Base-by-base conservation (phyloP, 176 grass and related monocot species). In the Cymbopogon citratus region DNA sequence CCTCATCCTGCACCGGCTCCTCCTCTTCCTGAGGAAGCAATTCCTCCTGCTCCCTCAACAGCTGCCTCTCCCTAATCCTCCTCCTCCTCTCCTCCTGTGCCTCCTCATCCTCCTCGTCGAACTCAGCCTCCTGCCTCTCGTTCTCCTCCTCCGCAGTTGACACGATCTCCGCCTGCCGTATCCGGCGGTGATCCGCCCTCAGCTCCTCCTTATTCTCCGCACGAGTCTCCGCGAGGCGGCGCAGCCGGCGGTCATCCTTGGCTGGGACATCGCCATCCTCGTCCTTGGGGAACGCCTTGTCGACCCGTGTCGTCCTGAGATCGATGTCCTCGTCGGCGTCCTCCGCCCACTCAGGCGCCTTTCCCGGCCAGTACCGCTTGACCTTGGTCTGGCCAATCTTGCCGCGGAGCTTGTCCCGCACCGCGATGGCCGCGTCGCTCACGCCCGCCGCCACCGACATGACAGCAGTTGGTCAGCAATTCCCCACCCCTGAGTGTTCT, bases 61-160 rank as follows among this genome's bases (percentile, higher is more conserved):
- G 90, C 65, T 86, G 86, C 43, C 86, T 87, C 80, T 87, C 92
- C 79, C 86, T 88, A 19, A 98, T 91, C 56, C 90, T 88, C 54
- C 95, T 77, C 79, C 95, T 86, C 81, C 92, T 82, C 81, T 98
- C 95, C 77, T 93, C 90, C 33, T 89, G 78, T 3, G 95, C 95
- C 44, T 94, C 92, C 74, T 98, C 95, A 25, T 98, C 95, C 76
- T 94, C 92, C 81, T 94, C 90, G 40, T 94, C 95, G 34, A 54
- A 9, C 49, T 98, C 92, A 16, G 80, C 86, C 26, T 91, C 95
- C 77, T 77, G 90, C 75, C 87, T 91, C 40, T 84, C 78, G 2
- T 86, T 90, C 85, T 98, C 90, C 87, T 97, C 92, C 83, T 91
- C 92, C 1, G 70, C 72, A 0, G 84, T 91, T 3, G 88, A 98